phyloP scores from a whole-genome alignment of 352 stramenopile species.

The Globisporangium paddicum region DNA sequence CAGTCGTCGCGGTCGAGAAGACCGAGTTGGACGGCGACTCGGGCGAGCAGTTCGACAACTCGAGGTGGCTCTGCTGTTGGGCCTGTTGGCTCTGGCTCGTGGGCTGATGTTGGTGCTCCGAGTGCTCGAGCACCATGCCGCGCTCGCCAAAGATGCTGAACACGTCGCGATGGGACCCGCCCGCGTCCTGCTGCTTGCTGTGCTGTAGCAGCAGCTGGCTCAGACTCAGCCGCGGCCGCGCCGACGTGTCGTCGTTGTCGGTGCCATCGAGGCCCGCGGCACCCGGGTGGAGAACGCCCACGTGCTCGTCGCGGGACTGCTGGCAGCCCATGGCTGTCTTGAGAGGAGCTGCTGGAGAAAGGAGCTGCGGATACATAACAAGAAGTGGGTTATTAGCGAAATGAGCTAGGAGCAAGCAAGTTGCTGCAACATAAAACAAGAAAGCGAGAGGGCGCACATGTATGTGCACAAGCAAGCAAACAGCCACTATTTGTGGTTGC shows the following conservation, averaged over 20 bases:
- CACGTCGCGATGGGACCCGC: constrained; percentile 63
- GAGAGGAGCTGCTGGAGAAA: neutral
- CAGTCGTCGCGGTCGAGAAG: constrained; percentile 70
- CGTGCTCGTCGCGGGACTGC: constrained; percentile 51
- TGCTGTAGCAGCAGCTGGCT: constrained; percentile 51
- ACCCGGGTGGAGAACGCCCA: too few relatives aligned
- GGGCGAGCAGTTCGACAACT: constrained; percentile 34
- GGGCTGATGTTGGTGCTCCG: constrained; percentile 14
- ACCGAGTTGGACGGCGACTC: constrained; percentile 54
- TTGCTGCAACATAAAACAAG: neutral
- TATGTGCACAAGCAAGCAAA: neutral
- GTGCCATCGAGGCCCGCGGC: too few relatives aligned
- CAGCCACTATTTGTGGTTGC: neutral
- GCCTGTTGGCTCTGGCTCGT: too few relatives aligned
- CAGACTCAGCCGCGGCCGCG: constrained; percentile 34
- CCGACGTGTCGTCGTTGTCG: constrained; percentile 16
- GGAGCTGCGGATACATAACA: neutral
- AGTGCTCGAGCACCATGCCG: constrained; percentile 60
- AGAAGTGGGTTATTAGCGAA: neutral
- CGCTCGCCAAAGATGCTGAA: constrained; percentile 84
- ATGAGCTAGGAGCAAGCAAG: neutral
- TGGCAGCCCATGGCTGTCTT: constrained; percentile 52
- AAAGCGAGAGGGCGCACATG: neutral
- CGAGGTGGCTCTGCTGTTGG: constrained; percentile 2
- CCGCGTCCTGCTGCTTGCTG: constrained; percentile 39